These are phyloP conservation scores for Simplicillium aogashimaense DNA, from an alignment of 2,329 filamentous ascomycete species.

Conservation along the genomic window DNA sequence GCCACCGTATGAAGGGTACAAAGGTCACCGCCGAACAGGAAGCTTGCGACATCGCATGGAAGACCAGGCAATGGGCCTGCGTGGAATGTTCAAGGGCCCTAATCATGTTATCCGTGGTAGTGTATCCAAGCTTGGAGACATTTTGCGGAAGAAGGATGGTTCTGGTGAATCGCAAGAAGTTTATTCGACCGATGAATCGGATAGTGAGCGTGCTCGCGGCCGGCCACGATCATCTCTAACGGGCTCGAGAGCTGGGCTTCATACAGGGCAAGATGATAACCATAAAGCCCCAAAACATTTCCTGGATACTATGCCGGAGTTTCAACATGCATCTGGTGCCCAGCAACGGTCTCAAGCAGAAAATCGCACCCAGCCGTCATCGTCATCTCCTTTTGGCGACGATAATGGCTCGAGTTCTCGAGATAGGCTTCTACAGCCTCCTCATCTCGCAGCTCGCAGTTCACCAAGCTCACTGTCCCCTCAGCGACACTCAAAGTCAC, in stretches of 20 bases:
- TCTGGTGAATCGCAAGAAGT: constrained; percentile 22
- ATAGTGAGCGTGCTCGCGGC: constrained; percentile 30
- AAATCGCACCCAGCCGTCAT: constrained; percentile 9
- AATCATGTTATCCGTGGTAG: constrained; percentile 58
- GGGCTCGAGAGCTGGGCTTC: constrained; percentile 21
- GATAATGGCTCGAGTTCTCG: constrained; percentile 15
- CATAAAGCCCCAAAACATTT: constrained; percentile 30
- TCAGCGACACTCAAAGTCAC: constrained; percentile 12
- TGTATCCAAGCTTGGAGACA: constrained; percentile 45
- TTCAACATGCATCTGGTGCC: constrained; percentile 26
- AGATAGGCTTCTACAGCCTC: constrained; percentile 38
- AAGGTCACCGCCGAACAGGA: constrained; percentile 34
- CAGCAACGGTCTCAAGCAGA: constrained; percentile 8
- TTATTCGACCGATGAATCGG: constrained; percentile 39
- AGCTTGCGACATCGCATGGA: constrained; percentile 34
- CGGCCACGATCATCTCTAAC: constrained; percentile 24
- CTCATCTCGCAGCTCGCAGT: constrained; percentile 34
- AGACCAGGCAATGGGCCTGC: constrained; percentile 23
- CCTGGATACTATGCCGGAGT: constrained; percentile 41
- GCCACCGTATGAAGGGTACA: constrained; percentile 35
- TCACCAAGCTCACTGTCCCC: constrained; percentile 28
- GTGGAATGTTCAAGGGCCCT: constrained; percentile 69
- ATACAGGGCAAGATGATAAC: constrained; percentile 19
- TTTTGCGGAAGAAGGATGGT: constrained; percentile 45
- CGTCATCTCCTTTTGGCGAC: constrained; percentile 2